Conservation (phyloP, 73 alveolate genomes). For the Tetrahymena elliotti region DNA sequence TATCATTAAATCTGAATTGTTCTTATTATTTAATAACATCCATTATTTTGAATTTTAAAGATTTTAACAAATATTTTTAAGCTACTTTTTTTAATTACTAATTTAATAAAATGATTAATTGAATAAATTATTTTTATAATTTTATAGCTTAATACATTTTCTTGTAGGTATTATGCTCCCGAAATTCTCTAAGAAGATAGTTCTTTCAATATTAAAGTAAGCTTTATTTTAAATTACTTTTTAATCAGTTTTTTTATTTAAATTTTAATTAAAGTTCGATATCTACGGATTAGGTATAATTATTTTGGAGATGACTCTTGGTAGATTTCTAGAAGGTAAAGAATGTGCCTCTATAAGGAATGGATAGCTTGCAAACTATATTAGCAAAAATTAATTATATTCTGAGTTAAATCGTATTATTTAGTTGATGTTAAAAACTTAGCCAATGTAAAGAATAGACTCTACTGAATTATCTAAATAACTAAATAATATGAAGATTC, state of each 20-base stretch:
- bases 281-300: not conserved
- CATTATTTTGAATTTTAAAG: too few relatives aligned
- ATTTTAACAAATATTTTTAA: not conserved
- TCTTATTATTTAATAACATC: too few relatives aligned
- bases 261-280: not conserved
- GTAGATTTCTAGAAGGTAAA: not conserved
- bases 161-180: not conserved
- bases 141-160: not conserved
- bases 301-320: not conserved
- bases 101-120: too few relatives aligned
- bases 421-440: not conserved
- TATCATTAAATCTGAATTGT: too few relatives aligned
- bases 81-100: too few relatives aligned
- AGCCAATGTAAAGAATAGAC: not conserved
- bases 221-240: too few relatives aligned
- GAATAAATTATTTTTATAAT: too few relatives aligned
- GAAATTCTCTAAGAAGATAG: not conserved
- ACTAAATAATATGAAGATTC: too few relatives aligned
- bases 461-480: not conserved
- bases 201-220: not conserved
- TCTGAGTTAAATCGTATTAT: not conserved
- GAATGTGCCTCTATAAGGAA: not conserved
- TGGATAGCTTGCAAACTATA: not conserved
- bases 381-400: too few relatives aligned
- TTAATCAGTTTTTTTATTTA: not conserved